These are phyloP conservation scores for Cladophialophora immunda DNA, from an alignment of 2,329 filamentous ascomycete genomes.

Conservation along the genomic window DNA sequence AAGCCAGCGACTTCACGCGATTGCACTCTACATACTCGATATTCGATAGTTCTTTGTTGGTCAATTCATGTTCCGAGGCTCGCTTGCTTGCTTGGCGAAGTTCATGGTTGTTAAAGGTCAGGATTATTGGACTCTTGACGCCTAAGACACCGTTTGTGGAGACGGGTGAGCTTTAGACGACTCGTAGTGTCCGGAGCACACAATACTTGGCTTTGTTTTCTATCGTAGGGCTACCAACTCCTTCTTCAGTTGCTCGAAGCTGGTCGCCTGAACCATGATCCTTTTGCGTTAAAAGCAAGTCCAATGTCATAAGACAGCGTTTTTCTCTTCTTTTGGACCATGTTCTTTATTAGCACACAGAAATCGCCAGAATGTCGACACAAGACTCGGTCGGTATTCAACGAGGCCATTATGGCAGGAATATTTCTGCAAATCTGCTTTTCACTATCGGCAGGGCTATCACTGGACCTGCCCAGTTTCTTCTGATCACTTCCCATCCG, in stretches of 20 bases:
- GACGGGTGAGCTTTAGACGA: background rate
- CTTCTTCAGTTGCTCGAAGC: background rate
- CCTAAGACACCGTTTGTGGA: background rate
- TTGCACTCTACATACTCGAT: no score
- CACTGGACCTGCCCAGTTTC: constrained; percentile 18
- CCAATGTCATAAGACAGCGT: background rate
- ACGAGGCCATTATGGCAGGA: constrained; percentile 16
- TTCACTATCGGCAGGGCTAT: constrained; percentile 14
- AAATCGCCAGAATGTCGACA: constrained; percentile 8
- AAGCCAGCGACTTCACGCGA: background rate
- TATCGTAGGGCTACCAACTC: background rate
- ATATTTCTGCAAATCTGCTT: constrained; percentile 15
- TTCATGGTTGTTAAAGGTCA: no score
- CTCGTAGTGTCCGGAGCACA: background rate
- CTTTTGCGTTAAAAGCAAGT: background rate
- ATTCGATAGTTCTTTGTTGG: no score
- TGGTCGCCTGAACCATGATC: background rate
- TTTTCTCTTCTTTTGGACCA: background rate
- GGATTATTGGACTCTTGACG: background rate
- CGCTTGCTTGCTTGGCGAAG: no score
- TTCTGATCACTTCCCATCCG: constrained; percentile 15
- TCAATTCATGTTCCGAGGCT: no score
- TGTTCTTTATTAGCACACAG: background rate
- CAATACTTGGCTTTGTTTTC: no score
- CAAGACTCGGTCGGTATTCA: constrained; percentile 16